Conservation (phyloP, 345 rosid species). For the Melaleuca quinquenervia region DNA sequence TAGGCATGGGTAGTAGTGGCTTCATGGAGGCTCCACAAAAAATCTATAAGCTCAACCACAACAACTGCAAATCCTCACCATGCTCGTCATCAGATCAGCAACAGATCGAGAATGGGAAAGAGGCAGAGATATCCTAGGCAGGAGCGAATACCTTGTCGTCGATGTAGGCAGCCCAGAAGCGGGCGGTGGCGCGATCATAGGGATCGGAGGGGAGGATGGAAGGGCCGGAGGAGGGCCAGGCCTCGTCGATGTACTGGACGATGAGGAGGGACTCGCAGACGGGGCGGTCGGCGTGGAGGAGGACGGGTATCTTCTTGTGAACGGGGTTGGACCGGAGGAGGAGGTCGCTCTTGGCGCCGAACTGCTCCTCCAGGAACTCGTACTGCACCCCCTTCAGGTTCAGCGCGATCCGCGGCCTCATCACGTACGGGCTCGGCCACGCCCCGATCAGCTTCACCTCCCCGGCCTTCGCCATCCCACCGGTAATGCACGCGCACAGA, state of each 20-base stretch:
- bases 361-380: conserved; percentile 43
- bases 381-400: conserved; percentile 54
- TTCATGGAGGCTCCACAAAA: not conserved
- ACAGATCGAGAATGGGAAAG: not conserved
- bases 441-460: conserved; percentile 53
- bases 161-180: conserved; percentile 48
- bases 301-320: conserved; percentile 72
- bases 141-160: conserved; percentile 3
- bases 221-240: conserved; percentile 52
- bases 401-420: conserved; percentile 63
- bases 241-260: conserved; percentile 60
- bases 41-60: not conserved
- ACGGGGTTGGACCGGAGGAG: conserved; percentile 66
- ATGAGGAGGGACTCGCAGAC: conserved; percentile 61
- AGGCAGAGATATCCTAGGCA: not conserved
- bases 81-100: not conserved
- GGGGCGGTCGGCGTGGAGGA: conserved; percentile 46
- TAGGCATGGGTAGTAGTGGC: not conserved
- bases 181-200: conserved; percentile 50
- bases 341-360: conserved; percentile 45
- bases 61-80: not conserved
- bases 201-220: conserved; percentile 60
- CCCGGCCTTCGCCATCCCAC: conserved; percentile 12
- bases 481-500: not conserved
- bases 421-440: conserved; percentile 74